These are phyloP conservation scores for Moringa oleifera DNA, from an alignment of 345 rosid genomes.

Conservation along the genomic window DNA sequence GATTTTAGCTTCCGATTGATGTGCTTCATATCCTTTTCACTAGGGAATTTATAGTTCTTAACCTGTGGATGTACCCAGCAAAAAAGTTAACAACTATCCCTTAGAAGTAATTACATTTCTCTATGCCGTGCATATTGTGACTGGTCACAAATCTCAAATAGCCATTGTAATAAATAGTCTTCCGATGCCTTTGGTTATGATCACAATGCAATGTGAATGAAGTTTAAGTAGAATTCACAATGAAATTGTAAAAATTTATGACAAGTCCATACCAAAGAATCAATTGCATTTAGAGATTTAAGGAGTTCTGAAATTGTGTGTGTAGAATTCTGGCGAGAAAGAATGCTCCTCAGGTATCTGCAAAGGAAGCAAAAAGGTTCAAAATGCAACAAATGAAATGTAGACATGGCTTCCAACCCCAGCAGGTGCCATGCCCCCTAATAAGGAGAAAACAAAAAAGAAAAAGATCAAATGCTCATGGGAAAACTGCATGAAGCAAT, in stretches of 20 bases:
- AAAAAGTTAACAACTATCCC: slow-evolving; percentile 2
- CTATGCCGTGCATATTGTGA: not conserved
- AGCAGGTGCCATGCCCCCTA: too few relatives aligned
- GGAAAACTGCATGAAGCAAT: slow-evolving; percentile 8
- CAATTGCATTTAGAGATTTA: slow-evolving; percentile 47
- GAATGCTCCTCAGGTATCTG: slow-evolving; percentile 60
- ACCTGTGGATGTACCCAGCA: slow-evolving; percentile 34
- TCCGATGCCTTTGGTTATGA: too few relatives aligned
- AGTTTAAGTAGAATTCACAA: too few relatives aligned
- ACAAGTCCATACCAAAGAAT: slow-evolving; percentile 46
- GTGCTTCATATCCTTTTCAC: slow-evolving; percentile 96
- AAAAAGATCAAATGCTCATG: not conserved
- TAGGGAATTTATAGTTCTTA: slow-evolving; percentile 59
- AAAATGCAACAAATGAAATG: not conserved
- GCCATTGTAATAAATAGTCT: too few relatives aligned
- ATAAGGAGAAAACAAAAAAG: too few relatives aligned
- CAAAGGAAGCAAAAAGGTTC: slow-evolving; percentile 12
- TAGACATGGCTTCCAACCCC: not conserved
- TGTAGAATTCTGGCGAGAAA: slow-evolving; percentile 49
- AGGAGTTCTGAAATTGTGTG: slow-evolving; percentile 47
- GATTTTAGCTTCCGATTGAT: slow-evolving; percentile 87
- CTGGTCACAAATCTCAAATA: too few relatives aligned
- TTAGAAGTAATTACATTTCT: not conserved
- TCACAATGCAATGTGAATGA: not conserved
- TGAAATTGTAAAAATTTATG: not conserved